These are phyloP conservation scores for Psilocybe subaeruginosa DNA, from an alignment of 768 basidiomycete genomes.

Conservation along the genomic window DNA sequence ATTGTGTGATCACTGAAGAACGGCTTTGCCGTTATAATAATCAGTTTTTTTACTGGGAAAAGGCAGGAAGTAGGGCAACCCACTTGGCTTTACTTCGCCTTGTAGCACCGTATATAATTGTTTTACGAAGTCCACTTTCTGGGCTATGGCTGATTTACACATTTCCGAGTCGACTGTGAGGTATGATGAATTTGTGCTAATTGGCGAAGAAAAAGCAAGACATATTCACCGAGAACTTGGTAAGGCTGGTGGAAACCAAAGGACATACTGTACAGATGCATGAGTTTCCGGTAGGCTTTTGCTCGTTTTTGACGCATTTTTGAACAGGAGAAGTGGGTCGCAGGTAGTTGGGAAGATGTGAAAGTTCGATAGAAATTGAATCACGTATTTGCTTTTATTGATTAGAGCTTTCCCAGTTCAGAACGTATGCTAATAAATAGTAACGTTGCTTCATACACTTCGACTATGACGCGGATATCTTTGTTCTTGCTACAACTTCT, in stretches of 20 bases:
- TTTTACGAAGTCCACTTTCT: conserved; percentile 76
- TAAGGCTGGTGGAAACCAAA: conserved; percentile 95
- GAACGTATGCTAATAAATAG: not conserved
- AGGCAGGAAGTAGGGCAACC: conserved; percentile 29
- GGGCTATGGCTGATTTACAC: conserved; percentile 66
- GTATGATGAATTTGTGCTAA: conserved; percentile 4
- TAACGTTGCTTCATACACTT: conserved; percentile 4
- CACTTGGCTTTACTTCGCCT: conserved; percentile 90
- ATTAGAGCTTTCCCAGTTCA: not conserved
- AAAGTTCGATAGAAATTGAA: not conserved
- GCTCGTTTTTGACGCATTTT: conserved; percentile 94
- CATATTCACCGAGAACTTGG: conserved; percentile 80
- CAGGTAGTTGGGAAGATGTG: not conserved
- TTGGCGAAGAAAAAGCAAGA: conserved; percentile 9
- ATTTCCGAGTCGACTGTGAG: conserved; percentile 82
- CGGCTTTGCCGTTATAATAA: conserved; percentile 45
- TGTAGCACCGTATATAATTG: conserved; percentile 80
- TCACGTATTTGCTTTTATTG: conserved; percentile 23
- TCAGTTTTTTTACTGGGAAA: conserved; percentile 20
- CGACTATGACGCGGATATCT: conserved; percentile 22
- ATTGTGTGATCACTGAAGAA: conserved; percentile 95
- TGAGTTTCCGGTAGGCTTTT: conserved; percentile 92
- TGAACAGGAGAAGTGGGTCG: not conserved
- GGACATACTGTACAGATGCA: conserved; percentile 83
- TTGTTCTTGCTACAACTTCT: conserved; percentile 29